phyloP scores from a whole-genome alignment of 208 protist genomes.

The Leishmania arabica region DNA sequence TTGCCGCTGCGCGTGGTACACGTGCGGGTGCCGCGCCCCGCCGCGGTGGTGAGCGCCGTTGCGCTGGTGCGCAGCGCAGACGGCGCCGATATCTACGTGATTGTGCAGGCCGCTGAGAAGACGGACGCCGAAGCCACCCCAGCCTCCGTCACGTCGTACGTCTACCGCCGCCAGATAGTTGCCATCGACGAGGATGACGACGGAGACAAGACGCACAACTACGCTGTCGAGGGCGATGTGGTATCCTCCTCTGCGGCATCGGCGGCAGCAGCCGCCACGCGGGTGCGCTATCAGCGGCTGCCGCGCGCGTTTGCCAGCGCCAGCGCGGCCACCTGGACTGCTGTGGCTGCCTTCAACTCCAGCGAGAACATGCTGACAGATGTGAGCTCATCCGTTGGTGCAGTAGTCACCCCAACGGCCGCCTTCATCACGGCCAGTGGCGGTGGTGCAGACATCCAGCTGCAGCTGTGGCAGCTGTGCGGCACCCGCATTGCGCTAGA shows the following conservation, averaged over 20 bases:
- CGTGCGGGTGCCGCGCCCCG: conserved; percentile 33
- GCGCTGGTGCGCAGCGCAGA: conserved; percentile 36
- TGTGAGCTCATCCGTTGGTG: neutral
- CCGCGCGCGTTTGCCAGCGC: conserved; percentile 41
- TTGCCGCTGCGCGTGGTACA: conserved; percentile 35
- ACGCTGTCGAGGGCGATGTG: conserved; percentile 13
- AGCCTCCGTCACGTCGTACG: conserved; percentile 22
- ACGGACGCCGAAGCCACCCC: neutral
- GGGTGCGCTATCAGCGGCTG: conserved; percentile 50
- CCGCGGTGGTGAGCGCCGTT: conserved; percentile 22
- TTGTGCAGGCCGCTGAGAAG: conserved; percentile 42
- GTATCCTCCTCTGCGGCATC: conserved; percentile 3
- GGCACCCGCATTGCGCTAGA: conserved; percentile 44
- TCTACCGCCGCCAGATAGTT: conserved; percentile 45
- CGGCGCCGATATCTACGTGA: conserved; percentile 46
- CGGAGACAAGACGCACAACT: conserved; percentile 1
- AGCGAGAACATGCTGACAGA: conserved; percentile 10
- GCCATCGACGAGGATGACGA: conserved; percentile 10
- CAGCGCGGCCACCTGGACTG: conserved; percentile 34
- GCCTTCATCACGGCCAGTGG: conserved; percentile 35
- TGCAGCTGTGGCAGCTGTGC: conserved; percentile 40
- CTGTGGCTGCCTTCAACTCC: conserved; percentile 23
- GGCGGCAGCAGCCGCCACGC: neutral
- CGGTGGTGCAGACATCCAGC: conserved; percentile 10
- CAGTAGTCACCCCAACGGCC: neutral